Conservation (phyloP, 495 filamentous ascomycete species). For the Talaromyces trachyspermus region DNA sequence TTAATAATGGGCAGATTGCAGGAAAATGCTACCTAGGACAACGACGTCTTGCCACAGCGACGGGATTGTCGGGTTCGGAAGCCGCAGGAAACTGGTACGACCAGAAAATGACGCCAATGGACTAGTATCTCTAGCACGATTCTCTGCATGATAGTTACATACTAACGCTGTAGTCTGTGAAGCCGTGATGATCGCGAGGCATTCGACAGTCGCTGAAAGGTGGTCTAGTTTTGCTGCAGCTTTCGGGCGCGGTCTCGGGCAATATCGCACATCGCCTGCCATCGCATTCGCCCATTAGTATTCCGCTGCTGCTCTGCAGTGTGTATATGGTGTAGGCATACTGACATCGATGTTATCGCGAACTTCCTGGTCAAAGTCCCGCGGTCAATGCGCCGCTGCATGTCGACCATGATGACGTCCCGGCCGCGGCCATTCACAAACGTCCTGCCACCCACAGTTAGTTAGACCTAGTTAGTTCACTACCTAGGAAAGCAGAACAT, state of each 20-base stretch:
- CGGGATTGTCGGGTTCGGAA: too few species aligned
- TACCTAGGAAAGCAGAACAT: slow-evolving; percentile 21
- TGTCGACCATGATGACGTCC: slow-evolving; percentile 73
- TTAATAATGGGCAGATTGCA: too few species aligned
- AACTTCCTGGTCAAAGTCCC: slow-evolving; percentile 62
- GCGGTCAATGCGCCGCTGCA: slow-evolving; percentile 66
- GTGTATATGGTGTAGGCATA: slow-evolving; percentile 25
- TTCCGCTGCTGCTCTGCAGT: not conserved
- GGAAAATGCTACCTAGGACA: too few species aligned
- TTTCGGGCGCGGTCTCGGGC: slow-evolving; percentile 54
- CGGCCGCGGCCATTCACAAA: slow-evolving; percentile 83
- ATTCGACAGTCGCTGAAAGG: too few species aligned
- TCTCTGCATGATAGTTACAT: too few species aligned
- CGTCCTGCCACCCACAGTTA: slow-evolving; percentile 45
- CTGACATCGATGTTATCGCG: slow-evolving; percentile 70
- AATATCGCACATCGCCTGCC: slow-evolving; percentile 74
- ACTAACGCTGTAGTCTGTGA: too few species aligned
- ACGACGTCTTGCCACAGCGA: too few species aligned
- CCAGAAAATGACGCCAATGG: too few species aligned
- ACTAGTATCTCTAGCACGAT: too few species aligned
- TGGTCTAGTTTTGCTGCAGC: too few species aligned
- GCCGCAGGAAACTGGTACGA: too few species aligned
- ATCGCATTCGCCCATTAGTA: not conserved
- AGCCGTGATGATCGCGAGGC: too few species aligned
- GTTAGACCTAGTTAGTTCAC: slow-evolving; percentile 13